A percentile compares a stretch with the other conserved stretches of the same genome.
Conservation (phyloP, 2,329 filamentous ascomycete genomes). For the Dissoconium aciculare region DNA sequence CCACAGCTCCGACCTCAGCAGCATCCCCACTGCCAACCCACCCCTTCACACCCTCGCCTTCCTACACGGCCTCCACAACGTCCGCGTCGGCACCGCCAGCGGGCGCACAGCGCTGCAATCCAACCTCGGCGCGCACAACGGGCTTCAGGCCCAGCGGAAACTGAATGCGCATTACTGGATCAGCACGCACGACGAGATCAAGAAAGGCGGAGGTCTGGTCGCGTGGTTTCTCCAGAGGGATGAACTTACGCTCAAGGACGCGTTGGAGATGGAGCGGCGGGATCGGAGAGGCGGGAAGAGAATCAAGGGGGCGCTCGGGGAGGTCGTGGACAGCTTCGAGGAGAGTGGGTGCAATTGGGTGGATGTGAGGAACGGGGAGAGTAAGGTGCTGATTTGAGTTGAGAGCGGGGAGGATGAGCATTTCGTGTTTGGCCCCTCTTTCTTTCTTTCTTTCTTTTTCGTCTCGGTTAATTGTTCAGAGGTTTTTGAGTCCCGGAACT, state of each 20-base stretch:
- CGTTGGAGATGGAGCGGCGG: constrained; percentile 34
- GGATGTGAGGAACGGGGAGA: constrained; percentile 43
- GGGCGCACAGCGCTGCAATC: constrained; percentile 36
- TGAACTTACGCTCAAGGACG: constrained; percentile 30
- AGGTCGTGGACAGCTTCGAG: constrained; percentile 23
- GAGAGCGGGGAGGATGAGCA: too few species aligned
- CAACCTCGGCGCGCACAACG: constrained; percentile 50
- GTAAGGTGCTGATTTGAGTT: constrained; percentile 34
- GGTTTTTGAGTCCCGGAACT: too few species aligned
- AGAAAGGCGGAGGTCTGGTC: constrained; percentile 43
- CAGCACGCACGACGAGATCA: constrained; percentile 50
- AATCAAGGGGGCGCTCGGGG: constrained; percentile 18
- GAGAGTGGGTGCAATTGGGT: constrained; percentile 32
- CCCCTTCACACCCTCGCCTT: constrained; percentile 41
- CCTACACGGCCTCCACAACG: constrained; percentile 49
- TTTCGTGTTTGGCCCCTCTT: too few species aligned
- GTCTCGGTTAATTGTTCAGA: too few species aligned
- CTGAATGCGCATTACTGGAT: constrained; percentile 48
- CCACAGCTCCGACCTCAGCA: constrained; percentile 28
- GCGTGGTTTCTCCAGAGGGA: constrained; percentile 34
- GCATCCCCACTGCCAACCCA: constrained; percentile 31
- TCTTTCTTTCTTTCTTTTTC: too few species aligned
- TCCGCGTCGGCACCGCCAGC: constrained; percentile 29
- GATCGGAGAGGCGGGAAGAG: constrained; percentile 16
- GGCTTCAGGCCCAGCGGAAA: constrained; percentile 39